Evolutionary conservation across 2,329 filamentous ascomycete species (phyloP).

Genomic region (Colletotrichum sp.): DNA sequence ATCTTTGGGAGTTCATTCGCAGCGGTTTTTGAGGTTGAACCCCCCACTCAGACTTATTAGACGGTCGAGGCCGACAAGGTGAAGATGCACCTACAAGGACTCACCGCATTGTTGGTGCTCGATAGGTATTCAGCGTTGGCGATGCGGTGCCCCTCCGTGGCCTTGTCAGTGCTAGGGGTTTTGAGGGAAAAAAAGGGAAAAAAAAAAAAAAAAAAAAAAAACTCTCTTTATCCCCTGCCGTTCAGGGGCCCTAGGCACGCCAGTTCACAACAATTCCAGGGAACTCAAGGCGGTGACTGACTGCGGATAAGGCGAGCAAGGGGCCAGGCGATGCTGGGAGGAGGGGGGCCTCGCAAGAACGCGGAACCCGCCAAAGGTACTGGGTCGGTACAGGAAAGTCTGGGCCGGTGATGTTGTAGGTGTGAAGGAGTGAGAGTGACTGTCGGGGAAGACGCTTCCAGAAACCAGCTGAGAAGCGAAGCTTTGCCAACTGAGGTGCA

Average conservation of each 20-base stretch:
- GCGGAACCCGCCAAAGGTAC: not conserved
- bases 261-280: not conserved
- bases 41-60: constrained; percentile 1
- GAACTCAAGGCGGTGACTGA: constrained; percentile 4
- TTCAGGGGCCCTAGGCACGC: not conserved
- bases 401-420: not conserved
- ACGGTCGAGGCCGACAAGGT: not conserved
- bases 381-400: not conserved
- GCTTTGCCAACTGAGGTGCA: not conserved
- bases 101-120: constrained; percentile 16
- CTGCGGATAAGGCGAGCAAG: not conserved
- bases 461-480: not conserved
- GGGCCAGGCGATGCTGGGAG: not conserved
- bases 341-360: not conserved
- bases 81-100: constrained; percentile 5
- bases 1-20: too few relatives aligned
- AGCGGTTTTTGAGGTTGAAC: not conserved
- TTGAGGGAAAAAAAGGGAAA: not conserved
- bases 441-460: not conserved
- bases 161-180: not conserved
- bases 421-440: not conserved
- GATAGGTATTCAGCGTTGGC: not conserved
- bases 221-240: not conserved
- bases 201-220: not conserved
- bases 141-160: not conserved